phyloP scores from a whole-genome alignment of 768 basidiomycete species.

The Baorangia bicolor region DNA sequence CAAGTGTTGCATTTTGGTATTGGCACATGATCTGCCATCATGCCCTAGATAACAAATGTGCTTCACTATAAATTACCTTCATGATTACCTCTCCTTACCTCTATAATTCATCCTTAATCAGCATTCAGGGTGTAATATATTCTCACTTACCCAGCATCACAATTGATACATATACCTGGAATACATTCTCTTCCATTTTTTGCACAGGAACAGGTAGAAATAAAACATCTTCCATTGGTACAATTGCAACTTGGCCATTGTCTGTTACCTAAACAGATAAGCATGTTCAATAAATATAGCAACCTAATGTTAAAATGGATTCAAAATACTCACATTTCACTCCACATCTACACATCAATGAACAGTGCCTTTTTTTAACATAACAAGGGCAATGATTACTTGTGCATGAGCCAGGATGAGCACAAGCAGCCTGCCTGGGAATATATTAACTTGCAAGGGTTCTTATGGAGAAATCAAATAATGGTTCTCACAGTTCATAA shows the following conservation, averaged over 20 bases:
- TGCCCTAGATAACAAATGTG: slow-evolving; percentile 14
- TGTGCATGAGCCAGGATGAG: slow-evolving; percentile 49
- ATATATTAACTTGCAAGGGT: not conserved
- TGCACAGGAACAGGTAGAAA: slow-evolving; percentile 39
- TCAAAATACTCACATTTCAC: slow-evolving; percentile 35
- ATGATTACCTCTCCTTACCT: slow-evolving; percentile 13
- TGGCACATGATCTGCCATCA: slow-evolving; percentile 22
- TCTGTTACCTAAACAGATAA: slow-evolving; percentile 11
- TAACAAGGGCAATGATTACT: slow-evolving; percentile 42
- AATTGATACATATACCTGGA: slow-evolving; percentile 48
- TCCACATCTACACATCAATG: slow-evolving; percentile 48
- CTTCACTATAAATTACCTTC: not conserved
- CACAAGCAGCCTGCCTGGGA: slow-evolving; percentile 39
- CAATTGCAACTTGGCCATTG: slow-evolving; percentile 15
- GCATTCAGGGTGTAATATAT: not conserved
- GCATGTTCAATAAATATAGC: not conserved
- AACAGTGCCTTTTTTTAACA: slow-evolving; percentile 40
- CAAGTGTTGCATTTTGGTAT: slow-evolving; percentile 29
- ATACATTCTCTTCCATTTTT: slow-evolving; percentile 45
- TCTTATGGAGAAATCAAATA: not conserved
- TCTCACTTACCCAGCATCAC: slow-evolving; percentile 41
- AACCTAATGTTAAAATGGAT: not conserved
- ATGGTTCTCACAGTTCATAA: slow-evolving; percentile 16
- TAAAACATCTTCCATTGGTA: slow-evolving; percentile 31
- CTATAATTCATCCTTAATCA: slow-evolving; percentile 9